Conservation (phyloP, 202 grass and related monocot species). For the Panicum virgatum region DNA sequence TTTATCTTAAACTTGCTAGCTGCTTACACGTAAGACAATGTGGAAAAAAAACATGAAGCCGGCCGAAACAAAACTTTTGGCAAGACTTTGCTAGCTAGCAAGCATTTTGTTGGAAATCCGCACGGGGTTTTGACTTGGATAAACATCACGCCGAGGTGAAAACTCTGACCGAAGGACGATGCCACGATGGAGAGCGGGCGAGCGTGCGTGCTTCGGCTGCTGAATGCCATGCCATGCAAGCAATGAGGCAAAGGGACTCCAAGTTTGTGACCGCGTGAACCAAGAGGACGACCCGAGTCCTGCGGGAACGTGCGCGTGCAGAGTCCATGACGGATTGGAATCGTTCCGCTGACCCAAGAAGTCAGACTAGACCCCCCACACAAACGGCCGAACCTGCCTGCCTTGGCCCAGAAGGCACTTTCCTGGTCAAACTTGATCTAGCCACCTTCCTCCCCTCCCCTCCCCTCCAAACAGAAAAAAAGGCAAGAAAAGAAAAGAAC, state of each 20-base stretch:
- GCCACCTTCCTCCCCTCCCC: background rate
- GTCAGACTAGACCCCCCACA: background rate
- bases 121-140: conserved; percentile 19
- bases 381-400: background rate
- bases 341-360: background rate
- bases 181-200: background rate
- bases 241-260: background rate
- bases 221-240: background rate
- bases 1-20: background rate
- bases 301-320: background rate
- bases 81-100: no score
- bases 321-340: background rate
- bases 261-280: background rate
- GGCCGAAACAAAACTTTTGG: background rate
- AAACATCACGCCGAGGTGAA: background rate
- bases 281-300: background rate
- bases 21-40: background rate
- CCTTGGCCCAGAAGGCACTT: background rate
- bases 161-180: background rate
- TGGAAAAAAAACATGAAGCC: background rate
- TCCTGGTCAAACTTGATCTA: conserved; percentile 27
- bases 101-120: conserved; percentile 39
- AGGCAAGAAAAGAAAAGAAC: background rate
- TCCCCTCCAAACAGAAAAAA: background rate
- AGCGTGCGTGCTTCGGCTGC: background rate